Evolutionary conservation across 2,329 filamentous ascomycete genomes (phyloP), one percentile per base, ranked within the genome.

Genomic region (Myriosclerotinia scirpicola): DNA sequence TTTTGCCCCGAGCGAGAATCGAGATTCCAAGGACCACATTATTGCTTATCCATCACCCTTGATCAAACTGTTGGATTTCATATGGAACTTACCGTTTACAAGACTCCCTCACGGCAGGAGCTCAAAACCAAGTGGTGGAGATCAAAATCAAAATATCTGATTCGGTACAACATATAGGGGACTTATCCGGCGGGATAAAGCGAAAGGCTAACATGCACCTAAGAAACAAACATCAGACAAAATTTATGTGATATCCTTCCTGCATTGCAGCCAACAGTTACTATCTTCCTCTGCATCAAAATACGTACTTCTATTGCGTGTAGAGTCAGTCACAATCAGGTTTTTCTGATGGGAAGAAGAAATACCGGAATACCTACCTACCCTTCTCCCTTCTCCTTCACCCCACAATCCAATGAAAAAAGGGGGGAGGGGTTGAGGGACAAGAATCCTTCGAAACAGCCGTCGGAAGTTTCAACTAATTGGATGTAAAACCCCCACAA

Each of bases 151-250:
- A 34, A n/a, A 22, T 59, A n/a, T 59, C 40, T 48, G 42, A 12
- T 40, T 36, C 38, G 58, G 52, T 42, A 46, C 20, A 56, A 5
- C 30, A 34, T 20, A 64, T 22, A 22, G 38, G 61, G 30, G 26
- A 48, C 30, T 48, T 48, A 48, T 50, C 63, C 63, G 63, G 38
- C 36, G 34, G 54, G 22, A 59, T 38, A 61, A 50, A 50, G 58
- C 46, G 58, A 61, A 61, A 22, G 30, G n/a, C n/a, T 22, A 38
- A 50, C 30, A 60, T 50, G n/a, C 26, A 50, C 30, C n/a, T 50
- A 48, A 20, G 46, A 48, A 12, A n/a, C 11, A 42, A 38, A 60
- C 44, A 50, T 50, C 30, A 50, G 34, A 38, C 30, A 50, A 20
- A 7, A 50, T 26, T 20, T 9, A 20, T 60, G 36, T 2, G 22